Base-by-base conservation (phyloP, 345 rosid species). In the Salix purpurea region DNA sequence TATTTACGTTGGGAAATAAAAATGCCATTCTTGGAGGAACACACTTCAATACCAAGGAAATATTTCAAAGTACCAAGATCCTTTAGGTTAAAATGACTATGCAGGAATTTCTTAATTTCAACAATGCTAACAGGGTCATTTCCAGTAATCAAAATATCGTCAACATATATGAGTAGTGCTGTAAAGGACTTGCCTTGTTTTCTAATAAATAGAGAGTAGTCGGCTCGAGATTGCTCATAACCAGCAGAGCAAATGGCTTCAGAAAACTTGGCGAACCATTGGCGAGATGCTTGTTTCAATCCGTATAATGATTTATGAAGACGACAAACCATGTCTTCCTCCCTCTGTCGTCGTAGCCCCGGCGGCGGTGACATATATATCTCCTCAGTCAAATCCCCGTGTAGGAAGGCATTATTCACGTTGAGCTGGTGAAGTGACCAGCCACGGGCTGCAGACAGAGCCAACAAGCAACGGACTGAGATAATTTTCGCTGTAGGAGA, bases 141-240 rank as follows among this genome's bases (percentile, higher is more conserved):
- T n/a, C 61, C 34, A 19, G 21, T 70, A 70, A 46, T 44, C 23
- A 72, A 39, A 56, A 58, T 72, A 34, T 72, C 75, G 7, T 72
- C 75, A 16, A 58, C 48, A 30, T 34, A 52, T 46, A 72, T 72
- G 10, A 58, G 7, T 30, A 46, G 5, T 4, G 39, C 7, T 36
- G 21, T 2, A 4, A 48, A 48, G 19, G 54, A 48, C 54, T 16
- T 39, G 71, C 48, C 70, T 30, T 36, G 18, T 6, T 67, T 14
- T 18, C 16, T 36, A 1, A 4, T 67, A 26, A 67, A 67, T 5
- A 67, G 15, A 37, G 70, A 67, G 16, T 67, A 15, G 11, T 67
- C 70, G 6, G 7, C 70, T n/a, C 37, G 16, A n/a, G 48, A 67
- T 67, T 67, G 70, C 11, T 16, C 24, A 37, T 30, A 67, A 19